Evolutionary conservation across 2,329 filamentous ascomycete genomes (phyloP), one percentile per base, ranked within the genome.

Genomic region (Beauveria sp.): DNA sequence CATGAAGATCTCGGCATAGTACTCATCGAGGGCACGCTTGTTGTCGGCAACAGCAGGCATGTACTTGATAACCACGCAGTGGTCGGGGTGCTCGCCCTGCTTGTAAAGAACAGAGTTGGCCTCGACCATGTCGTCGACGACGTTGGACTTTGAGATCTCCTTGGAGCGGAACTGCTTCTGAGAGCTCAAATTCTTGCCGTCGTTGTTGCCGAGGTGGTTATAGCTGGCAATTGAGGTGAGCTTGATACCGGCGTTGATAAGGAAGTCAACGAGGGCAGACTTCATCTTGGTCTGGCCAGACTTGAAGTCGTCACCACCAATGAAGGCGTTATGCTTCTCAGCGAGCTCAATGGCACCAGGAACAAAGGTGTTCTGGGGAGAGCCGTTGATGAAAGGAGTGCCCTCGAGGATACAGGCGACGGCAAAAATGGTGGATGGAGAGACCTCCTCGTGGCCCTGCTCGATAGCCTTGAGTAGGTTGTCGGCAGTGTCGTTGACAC

Each of bases 201-300:
- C 93, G 73, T 99, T 99, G 85, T 99, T 99, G 71, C 94, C 94
- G 61, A 99, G 87, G 76, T 99, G 94, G 81, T 99, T 99, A 86
- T 99, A 99, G 78, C 90, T 96, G 66, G 94, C 91, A 78, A 99
- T 97, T 46, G 92, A 96, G 63, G 93, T 97, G 72, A 99, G 86
- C 81, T 96, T 97, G 84, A 99, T 97, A 73, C 94, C 94, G 53
- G 94, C 94, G 74, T 87, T 97, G 86, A 99, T 96, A 74, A 99
- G 79, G 80, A 99, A 99, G 78, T 99, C 94, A 51, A 97, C 94
- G 34, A 99, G 86, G 22, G 94, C 94, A 63, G 94, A 97, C 81
- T 99, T 99, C 94, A 99, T 99, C 87, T 99, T 99, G 74, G 94
- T 99, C 83, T 99, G 94, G 65, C 94, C 94, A 64, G 94, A 97